Evolutionary conservation across 352 stramenopile species (phyloP), one percentile per base, ranked within the genome.

Genomic region (Globisporangium radiosum): DNA sequence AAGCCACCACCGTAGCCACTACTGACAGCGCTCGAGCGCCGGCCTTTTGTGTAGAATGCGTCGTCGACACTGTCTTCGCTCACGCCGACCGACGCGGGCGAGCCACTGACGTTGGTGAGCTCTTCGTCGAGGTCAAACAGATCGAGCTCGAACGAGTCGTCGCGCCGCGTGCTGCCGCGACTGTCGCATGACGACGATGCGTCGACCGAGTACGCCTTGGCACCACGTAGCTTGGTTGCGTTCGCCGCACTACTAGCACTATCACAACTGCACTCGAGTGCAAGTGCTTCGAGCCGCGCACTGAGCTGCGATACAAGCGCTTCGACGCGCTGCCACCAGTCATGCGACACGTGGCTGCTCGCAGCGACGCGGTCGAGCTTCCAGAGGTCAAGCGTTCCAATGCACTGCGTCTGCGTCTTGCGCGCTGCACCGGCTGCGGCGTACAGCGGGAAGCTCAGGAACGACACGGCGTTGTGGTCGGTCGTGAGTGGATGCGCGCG

Each of bases 391-490:
- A 91, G 62, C 37, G 81, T 91, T 10, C 73, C 81, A n/a, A 91
- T 78, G 59, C 74, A 81, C 44, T 75, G 54, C 19, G 43, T 64
- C 6, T 70, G 58, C 11, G 19, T 68, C 60, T 4, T 64, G 52
- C 0, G 40, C 54, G 47, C 33, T 7, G 1, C 43, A n/a, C 11
- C 43, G 11, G 43, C 43, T 0, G 72, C 69, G 4, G 76, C 72
- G 56, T 84, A 88, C 49, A 93, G 72, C 0, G 84, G 84, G 47
- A 93, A 72, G 49, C 78, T 90, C n/a, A 91, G 56, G 53, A 88
- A 72, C 19, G 76, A 87, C 37, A 81, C 64, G 10, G 75, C 73
- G 52, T 75, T 65, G 19, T 81, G 70, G 14, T 93, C 84, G 0
- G 76, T 81, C 47, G 75, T 70, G 3, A 93, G 65, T 37, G 84